phyloP scores from a whole-genome alignment of 257 asterid genomes.

The Galeopsis tetrahit region DNA sequence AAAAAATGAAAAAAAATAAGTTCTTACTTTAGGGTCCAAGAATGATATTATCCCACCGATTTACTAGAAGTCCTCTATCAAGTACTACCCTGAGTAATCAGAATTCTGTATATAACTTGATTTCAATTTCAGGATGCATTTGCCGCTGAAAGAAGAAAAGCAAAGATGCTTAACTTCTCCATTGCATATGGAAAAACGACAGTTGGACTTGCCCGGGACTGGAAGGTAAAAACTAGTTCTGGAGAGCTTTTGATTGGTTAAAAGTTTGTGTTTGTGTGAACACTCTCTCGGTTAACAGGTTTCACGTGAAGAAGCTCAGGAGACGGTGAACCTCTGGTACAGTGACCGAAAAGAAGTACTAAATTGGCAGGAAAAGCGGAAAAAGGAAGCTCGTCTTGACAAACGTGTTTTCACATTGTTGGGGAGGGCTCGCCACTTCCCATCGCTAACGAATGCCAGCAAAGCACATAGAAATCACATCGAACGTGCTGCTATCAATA shows the following conservation, averaged over 20 bases:
- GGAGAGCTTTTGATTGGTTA: neutral
- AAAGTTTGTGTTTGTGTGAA: conserved; percentile 5
- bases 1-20: too few relatives aligned
- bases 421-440: conserved; percentile 90
- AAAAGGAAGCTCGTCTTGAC: conserved; percentile 59
- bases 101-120: neutral
- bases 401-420: conserved; percentile 73
- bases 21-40: too few relatives aligned
- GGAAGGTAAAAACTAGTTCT: conserved; percentile 68
- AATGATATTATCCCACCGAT: too few relatives aligned
- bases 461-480: conserved; percentile 69
- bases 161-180: conserved; percentile 99
- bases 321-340: conserved; percentile 92
- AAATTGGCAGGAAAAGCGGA: conserved; percentile 83
- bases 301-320: conserved; percentile 88
- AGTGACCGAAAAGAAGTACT: conserved; percentile 91
- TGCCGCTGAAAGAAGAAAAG: conserved; percentile 97
- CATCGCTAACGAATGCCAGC: conserved; percentile 66
- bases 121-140: conserved; percentile 73
- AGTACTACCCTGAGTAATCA: conserved; percentile 21
- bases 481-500: conserved; percentile 96
- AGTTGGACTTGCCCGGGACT: conserved; percentile 90
- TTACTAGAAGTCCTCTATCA: neutral
- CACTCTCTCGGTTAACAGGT: conserved; percentile 57
- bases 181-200: conserved; percentile 94